phyloP scores from a whole-genome alignment of 495 filamentous ascomycete genomes.

The Patellaria atrata region DNA sequence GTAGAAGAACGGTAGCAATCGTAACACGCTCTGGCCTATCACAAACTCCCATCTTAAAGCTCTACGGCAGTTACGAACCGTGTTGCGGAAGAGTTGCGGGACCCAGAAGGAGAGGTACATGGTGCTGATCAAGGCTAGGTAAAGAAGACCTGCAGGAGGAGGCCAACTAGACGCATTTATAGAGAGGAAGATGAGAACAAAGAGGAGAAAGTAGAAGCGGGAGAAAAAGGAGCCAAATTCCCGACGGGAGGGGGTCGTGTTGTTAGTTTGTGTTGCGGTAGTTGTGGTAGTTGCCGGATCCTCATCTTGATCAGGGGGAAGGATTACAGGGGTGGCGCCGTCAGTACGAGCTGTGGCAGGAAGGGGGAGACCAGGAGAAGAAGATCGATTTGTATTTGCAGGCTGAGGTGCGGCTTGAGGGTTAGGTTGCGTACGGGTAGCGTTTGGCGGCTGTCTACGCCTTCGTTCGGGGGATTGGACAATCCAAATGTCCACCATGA shows the following conservation, averaged over 20 bases:
- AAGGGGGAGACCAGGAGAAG: slow-evolving; percentile 36
- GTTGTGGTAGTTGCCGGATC: slow-evolving; percentile 39
- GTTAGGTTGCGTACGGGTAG: slow-evolving; percentile 4
- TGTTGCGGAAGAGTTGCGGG: slow-evolving; percentile 82
- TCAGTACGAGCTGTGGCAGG: slow-evolving; percentile 45
- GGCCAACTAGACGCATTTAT: slow-evolving; percentile 67
- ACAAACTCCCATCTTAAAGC: slow-evolving; percentile 81
- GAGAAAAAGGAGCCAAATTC: slow-evolving; percentile 65
- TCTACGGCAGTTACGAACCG: slow-evolving; percentile 79
- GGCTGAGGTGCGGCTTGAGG: slow-evolving; percentile 13
- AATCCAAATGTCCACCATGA: slow-evolving; percentile 76
- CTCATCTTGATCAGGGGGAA: slow-evolving; percentile 74
- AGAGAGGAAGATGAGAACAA: slow-evolving; percentile 56
- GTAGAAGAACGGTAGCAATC: slow-evolving; percentile 66
- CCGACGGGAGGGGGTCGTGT: slow-evolving; percentile 27
- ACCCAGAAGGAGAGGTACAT: slow-evolving; percentile 79
- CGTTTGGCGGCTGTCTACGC: slow-evolving; percentile 37
- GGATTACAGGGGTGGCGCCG: slow-evolving; percentile 51
- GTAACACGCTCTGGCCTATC: slow-evolving; percentile 62
- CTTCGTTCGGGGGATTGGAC: slow-evolving; percentile 73
- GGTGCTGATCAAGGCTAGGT: slow-evolving; percentile 52
- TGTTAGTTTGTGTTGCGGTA: slow-evolving; percentile 18
- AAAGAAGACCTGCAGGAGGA: slow-evolving; percentile 47
- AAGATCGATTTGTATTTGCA: slow-evolving; percentile 4
- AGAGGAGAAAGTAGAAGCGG: slow-evolving; percentile 60